Base-by-base conservation (phyloP, 768 basidiomycete genomes). In the Crucibulum laeve region DNA sequence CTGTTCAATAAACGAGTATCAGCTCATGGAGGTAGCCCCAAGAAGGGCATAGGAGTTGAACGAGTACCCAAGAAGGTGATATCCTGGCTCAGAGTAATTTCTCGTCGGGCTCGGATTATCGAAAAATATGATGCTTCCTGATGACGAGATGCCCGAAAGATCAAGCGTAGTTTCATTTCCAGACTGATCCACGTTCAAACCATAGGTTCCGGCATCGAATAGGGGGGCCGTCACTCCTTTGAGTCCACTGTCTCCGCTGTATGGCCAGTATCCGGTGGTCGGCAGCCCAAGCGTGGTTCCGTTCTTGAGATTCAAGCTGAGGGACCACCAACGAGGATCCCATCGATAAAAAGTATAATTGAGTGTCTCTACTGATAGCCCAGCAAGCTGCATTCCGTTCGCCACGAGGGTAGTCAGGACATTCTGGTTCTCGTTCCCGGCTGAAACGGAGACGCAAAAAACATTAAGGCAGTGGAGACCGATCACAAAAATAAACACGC, bases 301-400 rank as follows among this genome's bases (percentile, higher is more conserved):
- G 35, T 63, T 53, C 21, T 39, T 60, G 19, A 63, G 55, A 21
- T 53, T 50, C n/a, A 63, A 55, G 33, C 46, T 51, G 24, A 63
- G 52, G 11, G 58, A 61, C 61, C 61, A 63, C 61, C 61, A 63
- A 24, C 60, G 56, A 24, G 61, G 55, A 36, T 62, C 61, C 61
- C 61, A 62, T 59, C 59, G 50, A 19, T 49, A 45, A 14, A 62
- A 46, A 1, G 49, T 55, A 34, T 59, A 58, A 26, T 59, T 49
- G 8, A 62, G 48, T 5, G 49, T 52, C 36, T 58, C 49, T 4
- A 59, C 57, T 1, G 48, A 30, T 28, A 60, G 42, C 4, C 59
- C 58, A 18, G 59, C 61, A 23, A 58, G 21, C 35, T 43, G 24
- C 61, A 62, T 54, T 5, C 51, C 52, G 14, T 38, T 33, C n/a